Base-by-base conservation (phyloP, 2,329 filamentous ascomycete genomes). In the Plenodomus tracheiphilus region DNA sequence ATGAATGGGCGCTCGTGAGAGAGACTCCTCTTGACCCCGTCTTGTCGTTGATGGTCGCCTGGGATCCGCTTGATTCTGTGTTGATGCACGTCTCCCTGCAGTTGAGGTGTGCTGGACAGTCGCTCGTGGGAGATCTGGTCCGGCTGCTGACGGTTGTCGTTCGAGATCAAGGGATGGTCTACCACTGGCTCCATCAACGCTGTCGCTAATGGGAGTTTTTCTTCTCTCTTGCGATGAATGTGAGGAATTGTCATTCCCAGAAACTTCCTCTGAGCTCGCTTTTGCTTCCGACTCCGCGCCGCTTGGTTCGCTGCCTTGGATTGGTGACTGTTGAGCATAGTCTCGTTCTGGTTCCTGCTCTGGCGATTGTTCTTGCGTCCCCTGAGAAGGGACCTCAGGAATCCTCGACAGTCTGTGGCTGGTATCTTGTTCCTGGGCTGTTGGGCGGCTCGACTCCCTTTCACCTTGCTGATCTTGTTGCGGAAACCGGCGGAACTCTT, bases 101-200 rank as follows among this genome's bases (percentile, higher is more conserved):
- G 38, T 30, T 22, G 28, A 22, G 22, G 22, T 5, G 10, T 5
- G 10, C 22, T 25, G 20, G 17, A 17, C 22, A 21, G 11, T 28
- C 19, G 21, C 19, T 41, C 42, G 39, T 21, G 39, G 15, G 20
- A 2, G 18, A 15, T 18, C 38, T 6, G 16, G 25, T 30, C 19
- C 30, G 13, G n/a, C 28, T 39, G 17, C 17, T 13, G 28, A 36
- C 22, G 22, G 22, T 25, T 25, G 22, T 25, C 5, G 22, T 25
- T 25, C 5, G 10, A n/a, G 38, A 0, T 39, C 38, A 21, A 16
- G 38, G 28, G 38, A 35, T 35, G 32, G 28, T 30, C 39, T 39
- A 17, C 35, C 13, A 32, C 47, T 51, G 40, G 46, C 41, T 19
- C 49, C 43, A 42, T 55, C 49, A 18, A 51, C 20, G 32, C 39